phyloP scores from a whole-genome alignment of 1,284 basidiomycete species.

The Malassezia dermatis region DNA sequence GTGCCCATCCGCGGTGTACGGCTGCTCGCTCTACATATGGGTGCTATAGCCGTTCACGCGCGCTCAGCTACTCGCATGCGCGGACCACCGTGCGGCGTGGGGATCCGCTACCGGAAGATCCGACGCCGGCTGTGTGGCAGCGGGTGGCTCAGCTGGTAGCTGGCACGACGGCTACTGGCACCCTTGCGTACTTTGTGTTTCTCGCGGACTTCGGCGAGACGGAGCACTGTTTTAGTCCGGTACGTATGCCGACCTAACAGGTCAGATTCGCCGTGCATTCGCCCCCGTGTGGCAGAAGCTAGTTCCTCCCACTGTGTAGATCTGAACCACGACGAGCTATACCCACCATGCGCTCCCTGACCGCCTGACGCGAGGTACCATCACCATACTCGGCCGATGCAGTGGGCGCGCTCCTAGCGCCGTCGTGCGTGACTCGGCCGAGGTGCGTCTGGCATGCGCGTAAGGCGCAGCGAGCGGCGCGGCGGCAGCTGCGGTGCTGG shows the following conservation, averaged over 20 bases:
- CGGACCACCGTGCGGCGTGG: not conserved
- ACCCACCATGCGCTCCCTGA: not conserved
- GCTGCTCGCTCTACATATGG: not conserved
- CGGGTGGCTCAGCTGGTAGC: conserved; percentile 12
- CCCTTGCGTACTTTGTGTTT: conserved; percentile 12
- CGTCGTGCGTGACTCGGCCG: not conserved
- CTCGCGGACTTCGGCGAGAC: conserved; percentile 15
- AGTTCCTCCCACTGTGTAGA: not conserved
- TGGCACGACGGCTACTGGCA: conserved; percentile 5
- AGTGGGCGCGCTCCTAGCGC: not conserved
- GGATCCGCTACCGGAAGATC: conserved; percentile 9
- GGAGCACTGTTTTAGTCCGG: conserved; percentile 17
- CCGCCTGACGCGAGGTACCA: not conserved
- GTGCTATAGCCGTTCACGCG: not conserved
- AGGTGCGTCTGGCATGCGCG: not conserved
- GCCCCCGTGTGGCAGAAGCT: not conserved
- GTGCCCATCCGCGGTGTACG: not conserved
- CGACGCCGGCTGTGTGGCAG: conserved; percentile 16
- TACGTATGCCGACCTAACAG: not conserved
- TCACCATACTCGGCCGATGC: not conserved
- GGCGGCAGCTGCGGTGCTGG: not conserved
- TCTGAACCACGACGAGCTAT: not conserved
- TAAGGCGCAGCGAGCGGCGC: not conserved
- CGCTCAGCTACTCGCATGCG: not conserved
- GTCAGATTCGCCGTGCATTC: conserved; percentile 6